Percentiles rank a stretch among this genome's conserved stretches.
Evolutionary conservation across 768 basidiomycete species (phyloP).

Genomic region (Naganishia kalamii): DNA sequence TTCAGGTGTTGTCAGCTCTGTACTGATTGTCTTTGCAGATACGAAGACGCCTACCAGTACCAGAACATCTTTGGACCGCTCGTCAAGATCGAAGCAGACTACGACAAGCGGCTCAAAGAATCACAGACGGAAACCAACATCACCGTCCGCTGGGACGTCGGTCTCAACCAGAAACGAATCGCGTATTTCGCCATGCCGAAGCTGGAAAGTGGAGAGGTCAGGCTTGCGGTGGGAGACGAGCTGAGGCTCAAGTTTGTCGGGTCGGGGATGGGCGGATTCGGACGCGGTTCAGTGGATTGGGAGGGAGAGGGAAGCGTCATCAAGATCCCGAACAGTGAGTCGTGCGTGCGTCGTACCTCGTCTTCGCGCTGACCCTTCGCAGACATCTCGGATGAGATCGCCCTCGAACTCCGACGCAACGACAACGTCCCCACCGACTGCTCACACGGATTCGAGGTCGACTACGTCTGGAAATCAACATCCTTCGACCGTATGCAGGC

Average conservation of each 20-base stretch:
- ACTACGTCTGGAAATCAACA: conserved; percentile 99
- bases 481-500: conserved; percentile 99
- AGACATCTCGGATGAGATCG: conserved; percentile 99
- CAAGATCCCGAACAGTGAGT: conserved; percentile 96
- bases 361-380: background rate
- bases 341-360: no score
- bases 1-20: background rate
- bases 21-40: conserved; percentile 46
- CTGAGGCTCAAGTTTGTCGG: conserved; percentile 72
- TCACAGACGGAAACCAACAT: conserved; percentile 98
- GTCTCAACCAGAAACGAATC: conserved; percentile 96
- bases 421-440: conserved; percentile 91
- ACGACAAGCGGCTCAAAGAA: conserved; percentile 95
- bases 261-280: conserved; percentile 31
- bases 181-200: conserved; percentile 97
- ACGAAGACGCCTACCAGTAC: conserved; percentile 99
- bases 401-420: conserved; percentile 76
- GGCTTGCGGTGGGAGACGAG: conserved; percentile 94
- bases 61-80: conserved; percentile 99
- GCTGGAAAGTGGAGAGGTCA: conserved; percentile 94
- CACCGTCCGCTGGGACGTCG: conserved; percentile 91
- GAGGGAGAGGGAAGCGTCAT: conserved; percentile 97
- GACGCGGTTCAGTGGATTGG: conserved; percentile 62
- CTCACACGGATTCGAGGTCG: conserved; percentile 91
- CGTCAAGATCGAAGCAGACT: conserved; percentile 99